These are phyloP conservation scores for Chytriomyces hyalinus DNA, from an alignment of 192 early-diverging fungal species.

Conservation along the genomic window DNA sequence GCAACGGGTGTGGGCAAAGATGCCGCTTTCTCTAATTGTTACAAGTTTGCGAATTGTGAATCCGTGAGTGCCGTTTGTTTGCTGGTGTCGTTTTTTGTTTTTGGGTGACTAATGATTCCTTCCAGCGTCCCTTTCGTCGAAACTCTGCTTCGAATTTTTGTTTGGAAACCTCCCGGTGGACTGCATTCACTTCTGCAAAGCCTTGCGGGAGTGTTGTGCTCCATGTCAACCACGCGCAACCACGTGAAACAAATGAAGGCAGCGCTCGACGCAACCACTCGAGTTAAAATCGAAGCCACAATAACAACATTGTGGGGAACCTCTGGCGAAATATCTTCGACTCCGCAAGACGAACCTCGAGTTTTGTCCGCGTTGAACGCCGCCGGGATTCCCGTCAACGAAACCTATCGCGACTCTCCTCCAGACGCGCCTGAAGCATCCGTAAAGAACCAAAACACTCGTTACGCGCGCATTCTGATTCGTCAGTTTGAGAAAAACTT, in stretches of 20 bases:
- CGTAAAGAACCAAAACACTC: background rate
- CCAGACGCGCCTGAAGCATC: background rate
- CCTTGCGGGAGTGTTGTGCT: slow-evolving; percentile 40
- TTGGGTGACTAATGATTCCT: background rate
- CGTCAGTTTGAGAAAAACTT: slow-evolving; percentile 42
- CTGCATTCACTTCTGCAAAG: slow-evolving; percentile 43
- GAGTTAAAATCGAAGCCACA: background rate
- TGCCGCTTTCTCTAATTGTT: slow-evolving; percentile 41
- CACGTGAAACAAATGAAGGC: background rate
- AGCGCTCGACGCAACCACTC: background rate
- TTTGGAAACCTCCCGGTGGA: slow-evolving; percentile 47
- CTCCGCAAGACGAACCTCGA: background rate
- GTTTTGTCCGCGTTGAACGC: background rate
- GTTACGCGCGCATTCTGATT: slow-evolving; percentile 40
- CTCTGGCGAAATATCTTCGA: background rate
- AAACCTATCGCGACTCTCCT: slow-evolving; percentile 6
- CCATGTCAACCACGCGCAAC: slow-evolving; percentile 25
- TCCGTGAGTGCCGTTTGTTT: slow-evolving; percentile 32
- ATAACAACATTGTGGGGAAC: slow-evolving; percentile 11
- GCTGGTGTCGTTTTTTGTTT: background rate
- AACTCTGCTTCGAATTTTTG: slow-evolving; percentile 43
- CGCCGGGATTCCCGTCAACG: slow-evolving; percentile 16
- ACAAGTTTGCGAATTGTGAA: slow-evolving; percentile 43
- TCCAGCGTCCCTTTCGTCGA: slow-evolving; percentile 45
- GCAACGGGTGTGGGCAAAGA: slow-evolving; percentile 33